A percentile compares a stretch with the other conserved stretches of the same genome.
These are phyloP conservation scores for Debaryomyces robertsiae DNA, from an alignment of 1,139 yeast genomes.

Conservation along the genomic window DNA sequence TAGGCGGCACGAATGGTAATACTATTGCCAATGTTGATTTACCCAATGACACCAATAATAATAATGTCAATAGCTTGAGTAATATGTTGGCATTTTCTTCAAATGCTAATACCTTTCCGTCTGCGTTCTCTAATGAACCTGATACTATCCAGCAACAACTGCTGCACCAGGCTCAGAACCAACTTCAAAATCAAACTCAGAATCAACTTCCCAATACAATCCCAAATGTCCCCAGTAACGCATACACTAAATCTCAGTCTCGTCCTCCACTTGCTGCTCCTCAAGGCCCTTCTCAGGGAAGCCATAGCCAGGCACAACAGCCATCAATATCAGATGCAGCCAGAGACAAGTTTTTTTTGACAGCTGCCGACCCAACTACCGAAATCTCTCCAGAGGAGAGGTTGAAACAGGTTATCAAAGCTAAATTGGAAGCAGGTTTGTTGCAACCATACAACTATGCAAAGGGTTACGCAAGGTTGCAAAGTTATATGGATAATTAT, in stretches of 20 bases:
- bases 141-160: slow-evolving; percentile 15
- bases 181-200: slow-evolving; percentile 11
- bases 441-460: slow-evolving; percentile 94
- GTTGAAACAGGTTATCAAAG: slow-evolving; percentile 91
- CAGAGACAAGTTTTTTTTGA: slow-evolving; percentile 87
- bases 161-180: slow-evolving; percentile 10
- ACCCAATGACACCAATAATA: slow-evolving; percentile 11
- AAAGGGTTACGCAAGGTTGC: slow-evolving; percentile 87
- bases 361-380: slow-evolving; percentile 97
- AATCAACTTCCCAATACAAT: slow-evolving; percentile 9
- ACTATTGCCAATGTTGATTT: slow-evolving; percentile 8
- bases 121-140: slow-evolving; percentile 21
- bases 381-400: slow-evolving; percentile 95
- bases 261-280: background rate
- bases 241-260: slow-evolving; percentile 2
- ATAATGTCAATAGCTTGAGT: slow-evolving; percentile 16
- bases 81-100: slow-evolving; percentile 37
- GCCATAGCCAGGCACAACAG: slow-evolving; percentile 24
- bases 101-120: slow-evolving; percentile 24
- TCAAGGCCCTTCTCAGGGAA: background rate
- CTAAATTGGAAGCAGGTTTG: slow-evolving; percentile 91
- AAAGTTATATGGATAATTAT: slow-evolving; percentile 88
- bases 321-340: slow-evolving; percentile 77
- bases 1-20: slow-evolving; percentile 15
- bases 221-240: background rate